Evolutionary conservation across 2,329 filamentous ascomycete genomes (phyloP).

Genomic region (Pezicula rhizophila): DNA sequence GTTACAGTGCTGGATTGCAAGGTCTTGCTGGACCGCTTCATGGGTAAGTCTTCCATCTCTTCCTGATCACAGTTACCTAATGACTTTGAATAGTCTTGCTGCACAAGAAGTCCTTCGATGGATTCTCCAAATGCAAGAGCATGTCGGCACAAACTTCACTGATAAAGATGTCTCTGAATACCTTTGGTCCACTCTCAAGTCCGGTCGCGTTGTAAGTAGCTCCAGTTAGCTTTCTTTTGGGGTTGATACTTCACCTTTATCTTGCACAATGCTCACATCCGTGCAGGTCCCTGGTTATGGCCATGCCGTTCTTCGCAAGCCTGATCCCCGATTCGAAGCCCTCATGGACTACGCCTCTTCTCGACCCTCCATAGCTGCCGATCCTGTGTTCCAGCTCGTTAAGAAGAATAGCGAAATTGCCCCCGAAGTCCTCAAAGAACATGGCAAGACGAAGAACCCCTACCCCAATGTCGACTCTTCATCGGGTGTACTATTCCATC

Average conservation of each 20-base stretch:
- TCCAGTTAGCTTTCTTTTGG: neutral
- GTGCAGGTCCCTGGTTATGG: slow-evolving; percentile 76
- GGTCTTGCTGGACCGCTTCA: slow-evolving; percentile 92
- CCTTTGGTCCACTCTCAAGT: slow-evolving; percentile 89
- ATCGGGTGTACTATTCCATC: slow-evolving; percentile 92
- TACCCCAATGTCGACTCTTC: slow-evolving; percentile 95
- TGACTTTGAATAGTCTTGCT: slow-evolving; percentile 54
- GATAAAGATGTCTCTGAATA: slow-evolving; percentile 82
- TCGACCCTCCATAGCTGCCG: slow-evolving; percentile 75
- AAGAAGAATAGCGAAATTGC: slow-evolving; percentile 90
- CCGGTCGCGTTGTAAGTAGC: slow-evolving; percentile 66
- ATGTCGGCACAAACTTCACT: slow-evolving; percentile 71
- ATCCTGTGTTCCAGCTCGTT: slow-evolving; percentile 91
- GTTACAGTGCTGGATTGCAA: slow-evolving; percentile 91
- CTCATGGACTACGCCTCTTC: slow-evolving; percentile 91
- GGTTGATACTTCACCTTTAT: too few relatives aligned
- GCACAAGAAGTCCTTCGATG: slow-evolving; percentile 96
- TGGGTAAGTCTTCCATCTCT: slow-evolving; percentile 43
- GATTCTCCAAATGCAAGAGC: slow-evolving; percentile 92
- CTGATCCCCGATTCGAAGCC: slow-evolving; percentile 92
- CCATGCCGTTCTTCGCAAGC: slow-evolving; percentile 92
- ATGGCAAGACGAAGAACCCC: slow-evolving; percentile 97
- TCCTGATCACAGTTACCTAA: slow-evolving; percentile 2
- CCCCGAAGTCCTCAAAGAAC: slow-evolving; percentile 82
- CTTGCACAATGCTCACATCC: neutral